phyloP scores from a whole-genome alignment of 768 basidiomycete genomes.

The Cyclocybe aegerita region DNA sequence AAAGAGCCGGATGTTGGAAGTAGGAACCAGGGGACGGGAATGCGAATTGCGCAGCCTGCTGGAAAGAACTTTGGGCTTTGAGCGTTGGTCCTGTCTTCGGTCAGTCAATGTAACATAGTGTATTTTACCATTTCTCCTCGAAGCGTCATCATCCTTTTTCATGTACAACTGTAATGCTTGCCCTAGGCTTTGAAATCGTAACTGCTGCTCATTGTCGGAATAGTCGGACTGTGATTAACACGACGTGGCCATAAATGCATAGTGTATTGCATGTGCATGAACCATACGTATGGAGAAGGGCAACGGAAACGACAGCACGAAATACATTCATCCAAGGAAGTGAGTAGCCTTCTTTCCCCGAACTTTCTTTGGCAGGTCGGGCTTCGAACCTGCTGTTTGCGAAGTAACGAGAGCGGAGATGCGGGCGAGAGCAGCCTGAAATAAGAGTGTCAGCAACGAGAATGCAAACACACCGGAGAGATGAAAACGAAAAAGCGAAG shows the following conservation, averaged over 20 bases:
- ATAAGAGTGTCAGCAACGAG: constrained; percentile 27
- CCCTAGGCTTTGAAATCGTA: too few relatives aligned
- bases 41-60: constrained; percentile 59
- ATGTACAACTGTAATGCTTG: background rate
- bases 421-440: constrained; percentile 73
- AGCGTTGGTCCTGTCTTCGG: background rate
- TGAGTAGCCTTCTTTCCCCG: constrained; percentile 65
- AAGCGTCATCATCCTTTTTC: background rate
- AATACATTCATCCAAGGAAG: constrained; percentile 22
- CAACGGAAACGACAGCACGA: constrained; percentile 23
- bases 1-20: constrained; percentile 32
- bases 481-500: constrained; percentile 10
- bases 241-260: constrained; percentile 14
- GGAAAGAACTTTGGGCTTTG: constrained; percentile 29
- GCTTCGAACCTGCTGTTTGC: constrained; percentile 66
- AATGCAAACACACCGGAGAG: constrained; percentile 14
- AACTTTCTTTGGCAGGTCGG: constrained; percentile 63
- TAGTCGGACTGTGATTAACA: background rate
- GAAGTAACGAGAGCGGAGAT: constrained; percentile 69
- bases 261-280: constrained; percentile 25
- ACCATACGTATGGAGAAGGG: constrained; percentile 28
- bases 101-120: background rate
- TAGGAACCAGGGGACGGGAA: constrained; percentile 41
- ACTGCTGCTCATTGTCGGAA: too few relatives aligned
- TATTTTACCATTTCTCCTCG: background rate